Percentiles rank a stretch among this genome's conserved stretches.
phyloP scores from a whole-genome alignment of 495 filamentous ascomycete genomes.

The Aspergillus heteromorphus region DNA sequence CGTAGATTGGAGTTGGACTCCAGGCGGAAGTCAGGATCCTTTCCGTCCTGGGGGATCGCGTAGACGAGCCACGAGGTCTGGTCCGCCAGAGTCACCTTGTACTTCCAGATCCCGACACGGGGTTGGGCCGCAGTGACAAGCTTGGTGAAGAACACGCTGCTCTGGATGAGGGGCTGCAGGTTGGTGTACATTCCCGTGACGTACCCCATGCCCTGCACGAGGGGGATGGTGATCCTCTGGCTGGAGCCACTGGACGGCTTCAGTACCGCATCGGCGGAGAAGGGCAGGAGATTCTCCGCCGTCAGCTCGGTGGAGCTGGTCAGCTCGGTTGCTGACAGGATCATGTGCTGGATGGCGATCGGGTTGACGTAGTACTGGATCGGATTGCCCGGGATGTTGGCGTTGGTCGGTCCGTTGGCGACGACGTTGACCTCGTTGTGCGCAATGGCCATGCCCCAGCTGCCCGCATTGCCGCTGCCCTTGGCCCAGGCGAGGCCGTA shows the following conservation, averaged over 20 bases:
- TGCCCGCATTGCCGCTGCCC: constrained; percentile 58
- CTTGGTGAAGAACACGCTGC: constrained; percentile 64
- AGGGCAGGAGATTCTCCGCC: constrained; percentile 57
- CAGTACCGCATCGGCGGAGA: constrained; percentile 70
- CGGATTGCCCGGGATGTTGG: constrained; percentile 50
- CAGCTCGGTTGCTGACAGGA: constrained; percentile 74
- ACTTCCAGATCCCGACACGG: constrained; percentile 68
- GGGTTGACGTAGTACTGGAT: constrained; percentile 74
- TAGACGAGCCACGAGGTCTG: constrained; percentile 77
- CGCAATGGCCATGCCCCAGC: constrained; percentile 72
- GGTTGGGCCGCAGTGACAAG: constrained; percentile 54
- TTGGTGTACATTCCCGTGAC: constrained; percentile 73
- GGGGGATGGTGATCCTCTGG: constrained; percentile 64
- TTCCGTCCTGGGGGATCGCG: constrained; percentile 48
- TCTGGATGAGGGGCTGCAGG: constrained; percentile 65
- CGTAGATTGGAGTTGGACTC: constrained; percentile 41
- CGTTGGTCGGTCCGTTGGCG: constrained; percentile 51
- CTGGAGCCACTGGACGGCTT: constrained; percentile 44
- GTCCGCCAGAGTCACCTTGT: constrained; percentile 65
- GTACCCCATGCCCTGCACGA: constrained; percentile 88
- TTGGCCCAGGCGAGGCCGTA: constrained; percentile 76
- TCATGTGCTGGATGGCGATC: constrained; percentile 72
- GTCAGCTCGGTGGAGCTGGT: constrained; percentile 52
- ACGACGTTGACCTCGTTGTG: constrained; percentile 63
- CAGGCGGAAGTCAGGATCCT: constrained; percentile 45